These are phyloP conservation scores for Arthrobotrys conoides DNA, from an alignment of 2,329 filamentous ascomycete genomes.

Conservation along the genomic window DNA sequence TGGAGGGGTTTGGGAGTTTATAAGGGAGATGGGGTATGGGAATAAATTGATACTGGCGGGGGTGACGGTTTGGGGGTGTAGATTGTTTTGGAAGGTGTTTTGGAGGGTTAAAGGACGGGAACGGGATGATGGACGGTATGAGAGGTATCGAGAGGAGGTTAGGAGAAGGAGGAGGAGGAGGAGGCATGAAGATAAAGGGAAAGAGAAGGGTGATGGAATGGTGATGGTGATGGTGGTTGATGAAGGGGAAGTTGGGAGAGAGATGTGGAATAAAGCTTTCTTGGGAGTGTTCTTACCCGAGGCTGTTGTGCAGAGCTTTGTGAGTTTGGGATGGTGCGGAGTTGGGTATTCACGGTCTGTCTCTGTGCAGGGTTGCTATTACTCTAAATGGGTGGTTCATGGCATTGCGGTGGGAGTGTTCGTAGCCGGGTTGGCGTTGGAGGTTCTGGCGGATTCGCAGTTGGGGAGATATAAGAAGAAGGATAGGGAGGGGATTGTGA, in stretches of 20 bases:
- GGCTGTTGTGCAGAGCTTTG: slow-evolving; percentile 72
- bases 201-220: background rate
- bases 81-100: slow-evolving; percentile 73
- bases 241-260: slow-evolving; percentile 66
- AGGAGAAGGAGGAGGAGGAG: too few relatives aligned
- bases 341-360: slow-evolving; percentile 67
- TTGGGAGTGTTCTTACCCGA: slow-evolving; percentile 73
- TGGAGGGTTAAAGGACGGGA: slow-evolving; percentile 70
- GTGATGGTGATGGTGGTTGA: background rate
- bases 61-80: slow-evolving; percentile 73
- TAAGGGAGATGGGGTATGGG: slow-evolving; percentile 69
- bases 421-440: slow-evolving; percentile 72
- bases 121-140: slow-evolving; percentile 73
- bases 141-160: slow-evolving; percentile 68
- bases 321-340: slow-evolving; percentile 73
- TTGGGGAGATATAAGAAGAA: slow-evolving; percentile 70
- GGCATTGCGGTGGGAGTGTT: slow-evolving; percentile 72
- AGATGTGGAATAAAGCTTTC: slow-evolving; percentile 74
- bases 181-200: too few relatives aligned
- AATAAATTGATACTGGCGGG: slow-evolving; percentile 73
- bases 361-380: too few relatives aligned
- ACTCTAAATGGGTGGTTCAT: slow-evolving; percentile 62
- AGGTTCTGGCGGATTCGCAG: slow-evolving; percentile 73
- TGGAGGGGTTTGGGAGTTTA: slow-evolving; percentile 67
- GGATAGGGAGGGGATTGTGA: slow-evolving; percentile 67